Percentiles rank a stretch among this genome's conserved stretches.
These are phyloP conservation scores for Haplosporangium sp. DNA, from an alignment of 371 early-diverging fungal genomes.

Conservation along the genomic window DNA sequence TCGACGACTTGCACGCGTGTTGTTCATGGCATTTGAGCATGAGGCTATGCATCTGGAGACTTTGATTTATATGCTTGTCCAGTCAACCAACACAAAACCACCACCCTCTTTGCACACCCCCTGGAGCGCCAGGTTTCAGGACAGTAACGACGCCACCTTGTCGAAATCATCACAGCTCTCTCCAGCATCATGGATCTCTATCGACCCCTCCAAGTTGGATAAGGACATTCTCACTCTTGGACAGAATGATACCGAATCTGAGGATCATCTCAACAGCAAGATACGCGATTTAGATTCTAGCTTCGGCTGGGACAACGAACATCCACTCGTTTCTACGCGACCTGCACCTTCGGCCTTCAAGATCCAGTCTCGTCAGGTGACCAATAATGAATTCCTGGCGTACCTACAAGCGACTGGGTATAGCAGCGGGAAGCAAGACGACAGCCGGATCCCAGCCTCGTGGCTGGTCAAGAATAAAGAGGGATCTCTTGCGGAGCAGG, in stretches of 20 bases:
- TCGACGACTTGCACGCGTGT: conserved; percentile 66
- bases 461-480: conserved; percentile 58
- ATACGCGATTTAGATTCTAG: conserved; percentile 28
- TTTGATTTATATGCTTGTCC: conserved; percentile 88
- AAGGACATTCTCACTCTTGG: conserved; percentile 62
- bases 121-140: conserved; percentile 14
- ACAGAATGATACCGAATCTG: conserved; percentile 66
- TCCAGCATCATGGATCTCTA: conserved; percentile 27
- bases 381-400: conserved; percentile 78
- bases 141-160: background rate
- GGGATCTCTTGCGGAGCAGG: conserved; percentile 1
- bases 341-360: conserved; percentile 60
- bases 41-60: conserved; percentile 94
- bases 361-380: conserved; percentile 84
- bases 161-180: background rate
- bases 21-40: conserved; percentile 92
- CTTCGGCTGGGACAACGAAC: conserved; percentile 94
- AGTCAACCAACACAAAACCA: conserved; percentile 55
- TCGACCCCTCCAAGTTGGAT: conserved; percentile 32
- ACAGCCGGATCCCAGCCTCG: conserved; percentile 57
- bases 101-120: conserved; percentile 31
- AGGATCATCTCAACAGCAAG: conserved; percentile 43
- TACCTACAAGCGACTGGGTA: conserved; percentile 61
- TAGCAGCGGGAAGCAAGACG: background rate
- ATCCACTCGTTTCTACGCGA: conserved; percentile 58